These are phyloP conservation scores for Metschnikowia anglica DNA, from an alignment of 805 yeast genomes.

Conservation along the genomic window DNA sequence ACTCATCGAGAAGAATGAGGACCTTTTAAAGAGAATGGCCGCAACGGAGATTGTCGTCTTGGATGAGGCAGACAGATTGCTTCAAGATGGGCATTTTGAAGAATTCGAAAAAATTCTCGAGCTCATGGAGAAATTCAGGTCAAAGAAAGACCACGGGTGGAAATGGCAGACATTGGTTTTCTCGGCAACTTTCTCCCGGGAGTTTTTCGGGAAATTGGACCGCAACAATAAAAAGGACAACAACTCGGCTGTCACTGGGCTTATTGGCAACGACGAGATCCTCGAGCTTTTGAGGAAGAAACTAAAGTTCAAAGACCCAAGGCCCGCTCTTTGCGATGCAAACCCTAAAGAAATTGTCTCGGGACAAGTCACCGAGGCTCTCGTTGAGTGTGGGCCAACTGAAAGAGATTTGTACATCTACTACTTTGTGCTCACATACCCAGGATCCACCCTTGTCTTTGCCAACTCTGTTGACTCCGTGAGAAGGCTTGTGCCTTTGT, in stretches of 20 bases:
- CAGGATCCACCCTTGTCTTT: conserved; percentile 87
- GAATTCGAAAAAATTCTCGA: conserved; percentile 83
- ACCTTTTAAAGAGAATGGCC: conserved; percentile 41
- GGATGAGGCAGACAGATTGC: conserved; percentile 94
- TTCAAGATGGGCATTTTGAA: conserved; percentile 95
- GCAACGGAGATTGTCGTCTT: conserved; percentile 58
- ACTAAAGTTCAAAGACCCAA: conserved; percentile 63
- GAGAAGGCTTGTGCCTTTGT: conserved; percentile 74
- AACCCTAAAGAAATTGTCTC: conserved; percentile 84
- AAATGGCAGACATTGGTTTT: conserved; percentile 88
- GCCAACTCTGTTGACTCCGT: conserved; percentile 96
- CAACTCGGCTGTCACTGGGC: conserved; percentile 22
- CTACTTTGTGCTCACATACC: conserved; percentile 80
- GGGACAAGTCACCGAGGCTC: conserved; percentile 71
- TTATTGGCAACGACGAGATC: conserved; percentile 56
- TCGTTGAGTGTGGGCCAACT: conserved; percentile 85
- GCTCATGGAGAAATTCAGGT: conserved; percentile 53
- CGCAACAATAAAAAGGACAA: conserved; percentile 24
- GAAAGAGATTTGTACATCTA: conserved; percentile 90
- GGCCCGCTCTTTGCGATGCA: conserved; percentile 75
- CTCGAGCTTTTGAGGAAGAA: conserved; percentile 64
- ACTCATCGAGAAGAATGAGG: conserved; percentile 61
- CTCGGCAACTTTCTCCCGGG: conserved; percentile 89
- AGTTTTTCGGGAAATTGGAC: conserved; percentile 73
- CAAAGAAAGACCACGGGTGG: conserved; percentile 35